Evolutionary conservation across 2,329 filamentous ascomycete species (phyloP).

Genomic region (Exserohilum turcica): DNA sequence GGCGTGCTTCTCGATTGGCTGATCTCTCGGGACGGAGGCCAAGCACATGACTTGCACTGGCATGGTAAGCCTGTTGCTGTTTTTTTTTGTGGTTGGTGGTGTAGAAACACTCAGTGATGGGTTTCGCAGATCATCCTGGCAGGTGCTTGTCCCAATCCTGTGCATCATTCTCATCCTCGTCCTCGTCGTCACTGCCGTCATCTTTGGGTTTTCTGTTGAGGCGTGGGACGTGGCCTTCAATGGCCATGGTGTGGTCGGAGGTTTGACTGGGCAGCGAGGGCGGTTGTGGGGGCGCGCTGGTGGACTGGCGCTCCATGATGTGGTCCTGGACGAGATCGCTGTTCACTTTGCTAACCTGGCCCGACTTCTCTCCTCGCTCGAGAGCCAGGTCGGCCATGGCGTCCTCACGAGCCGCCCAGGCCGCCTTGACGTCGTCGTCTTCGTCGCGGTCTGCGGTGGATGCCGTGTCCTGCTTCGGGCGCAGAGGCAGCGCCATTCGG

Average conservation of each 20-base stretch:
- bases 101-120: background rate
- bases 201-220: conserved; percentile 21
- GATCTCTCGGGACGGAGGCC: background rate
- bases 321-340: conserved; percentile 38
- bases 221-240: conserved; percentile 47
- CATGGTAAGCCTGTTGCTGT: background rate
- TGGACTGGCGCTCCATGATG: conserved; percentile 38
- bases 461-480: conserved; percentile 29
- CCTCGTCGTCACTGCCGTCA: conserved; percentile 15
- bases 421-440: conserved; percentile 37
- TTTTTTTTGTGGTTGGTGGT: background rate
- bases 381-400: conserved; percentile 49
- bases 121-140: conserved; percentile 22
- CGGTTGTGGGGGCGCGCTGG: conserved; percentile 29
- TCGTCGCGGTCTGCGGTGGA: conserved; percentile 26
- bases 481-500: conserved; percentile 34
- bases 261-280: conserved; percentile 29
- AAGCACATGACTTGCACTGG: background rate
- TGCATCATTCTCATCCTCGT: conserved; percentile 30
- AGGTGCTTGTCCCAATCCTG: conserved; percentile 46
- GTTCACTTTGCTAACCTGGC: conserved; percentile 37
- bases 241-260: conserved; percentile 40
- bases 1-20: too few relatives aligned
- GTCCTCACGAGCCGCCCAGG: conserved; percentile 43
- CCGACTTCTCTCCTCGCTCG: conserved; percentile 52